Evolutionary conservation across 768 basidiomycete genomes (phyloP), one percentile per base, ranked within the genome.

Genomic region (Boletus tomentosulus): DNA sequence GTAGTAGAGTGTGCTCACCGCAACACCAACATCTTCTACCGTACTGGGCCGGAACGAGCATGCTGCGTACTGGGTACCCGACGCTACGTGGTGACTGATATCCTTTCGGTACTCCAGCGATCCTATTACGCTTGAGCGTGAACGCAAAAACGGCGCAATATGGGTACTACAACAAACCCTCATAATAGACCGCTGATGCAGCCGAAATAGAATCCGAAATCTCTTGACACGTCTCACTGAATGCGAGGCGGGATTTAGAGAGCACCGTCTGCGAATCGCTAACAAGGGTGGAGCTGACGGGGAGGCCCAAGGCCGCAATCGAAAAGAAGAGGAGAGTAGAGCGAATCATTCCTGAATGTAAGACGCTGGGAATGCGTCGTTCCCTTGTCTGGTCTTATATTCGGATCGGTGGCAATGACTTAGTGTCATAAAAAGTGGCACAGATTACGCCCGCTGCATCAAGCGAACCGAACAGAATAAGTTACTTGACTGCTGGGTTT

Each of bases 1-100:
- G 19, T 19, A 1, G 19, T 19, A 19, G 19, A 19, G 19, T 19
- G 19, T 19, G 47, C 56, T 24, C 45, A 84, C 84, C 15, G 79
- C 79, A 1, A 57, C 68, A 1, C 69, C 74, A 30, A 84, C 67
- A 53, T 86, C 83, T 7, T 72, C 69, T 0, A 77, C 68, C 0
- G 74, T 78, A 3, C 77, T 78, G 6, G 82, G 82, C 57, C 82
- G 78, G 6, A 85, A 82, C n/a, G 76, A 75, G 61, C 83, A 86
- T 7, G 71, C 64, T 0, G 82, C 59, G 1, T 50, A 8, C 51
- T 80, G 73, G 0, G 71, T 58, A 58, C 77, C 80, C 2, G 80
- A 79, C 27, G 65, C 64, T 0, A 78, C 75, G 76, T 77, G 83
- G 53, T 83, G 79, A 3, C 57, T 45, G 13, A 78, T 73, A 53